Base-by-base conservation (phyloP, 495 filamentous ascomycete species). In the Tuber aestivum region DNA sequence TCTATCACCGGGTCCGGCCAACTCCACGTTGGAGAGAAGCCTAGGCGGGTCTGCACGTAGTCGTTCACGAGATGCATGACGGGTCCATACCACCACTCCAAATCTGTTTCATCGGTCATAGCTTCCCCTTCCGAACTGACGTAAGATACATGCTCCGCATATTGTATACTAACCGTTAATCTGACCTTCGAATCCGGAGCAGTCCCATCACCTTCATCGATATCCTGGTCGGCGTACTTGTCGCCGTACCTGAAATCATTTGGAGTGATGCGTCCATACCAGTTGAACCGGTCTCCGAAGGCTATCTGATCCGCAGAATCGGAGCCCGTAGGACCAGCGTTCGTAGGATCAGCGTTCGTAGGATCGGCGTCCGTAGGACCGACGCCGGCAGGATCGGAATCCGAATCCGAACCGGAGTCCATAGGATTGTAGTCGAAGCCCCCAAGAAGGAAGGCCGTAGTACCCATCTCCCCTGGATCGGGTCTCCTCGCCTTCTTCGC, bases 191-290 rank as follows among this genome's bases (percentile, higher is more conserved):
- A 0, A 35, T 27, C 14, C 27, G 1, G 3, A 4, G 14, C 0
- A 7, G 0, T 7, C 5, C 27, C 27, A 18, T 35, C 27, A 7
- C 32, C 27, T 20, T 65, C 56, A 8, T 35, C 0, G 56, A 65
- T 35, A 65, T 65, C 56, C 56, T 65, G 56, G 16, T 65, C 56
- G 12, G 56, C 56, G 16, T 65, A 65, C 56, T 65, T 65, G 56
- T 65, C 56, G 56, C 56, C 56, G 27, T 65, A 65, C 56, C 56
- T 32, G 3, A 18, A 65, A 20, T 65, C 56, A n/a, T 65, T 65
- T 8, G 27, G 56, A 35, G 56, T 65, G 56, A 65, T 65, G 56
- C 56, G 56, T 35, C 56, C 56, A 65, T 65, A 65, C 56, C 56
- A 65, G 56, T 65, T 35, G 32, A 32, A 65, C 27, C 56, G 12